phyloP scores from a whole-genome alignment of 371 early-diverging fungal species.

The Mycotypha africana region DNA sequence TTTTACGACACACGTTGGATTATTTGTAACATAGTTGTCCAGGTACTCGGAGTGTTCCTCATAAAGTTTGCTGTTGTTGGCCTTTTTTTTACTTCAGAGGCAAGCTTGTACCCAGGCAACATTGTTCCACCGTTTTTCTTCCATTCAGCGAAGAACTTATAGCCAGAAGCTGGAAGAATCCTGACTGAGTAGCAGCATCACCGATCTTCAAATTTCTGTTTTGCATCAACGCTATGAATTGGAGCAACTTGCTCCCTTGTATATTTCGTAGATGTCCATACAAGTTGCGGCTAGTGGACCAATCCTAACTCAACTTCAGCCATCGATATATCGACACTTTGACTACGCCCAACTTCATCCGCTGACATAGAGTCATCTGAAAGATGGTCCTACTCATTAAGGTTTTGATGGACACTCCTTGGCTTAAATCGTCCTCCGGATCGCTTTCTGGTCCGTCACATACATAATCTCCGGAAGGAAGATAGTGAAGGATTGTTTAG shows the following conservation, averaged over 20 bases:
- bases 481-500: too few species aligned
- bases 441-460: conserved; percentile 1
- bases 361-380: conserved; percentile 5
- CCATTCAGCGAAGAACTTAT: conserved; percentile 2
- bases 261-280: conserved; percentile 11
- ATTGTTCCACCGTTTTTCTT: conserved; percentile 8
- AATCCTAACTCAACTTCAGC: conserved; percentile 3
- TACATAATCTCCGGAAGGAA: too few species aligned
- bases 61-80: conserved; percentile 4
- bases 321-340: conserved; percentile 2
- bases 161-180: too few species aligned
- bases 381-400: conserved; percentile 6
- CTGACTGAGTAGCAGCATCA: conserved; percentile 2
- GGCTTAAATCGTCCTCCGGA: not conserved
- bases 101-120: conserved; percentile 8
- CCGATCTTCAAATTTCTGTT: conserved; percentile 6
- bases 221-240: conserved; percentile 8
- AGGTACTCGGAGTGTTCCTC: conserved; percentile 7
- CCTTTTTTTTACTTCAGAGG: conserved; percentile 6
- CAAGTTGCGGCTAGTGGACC: not conserved
- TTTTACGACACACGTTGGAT: conserved; percentile 9
- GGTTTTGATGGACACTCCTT: not conserved
- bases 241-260: conserved; percentile 5
- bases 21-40: conserved; percentile 2
- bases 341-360: conserved; percentile 2